Percentiles rank a stretch among this genome's conserved stretches.
Conservation (phyloP, 1,139 yeast species). For the Suhomyces guaymorum region DNA sequence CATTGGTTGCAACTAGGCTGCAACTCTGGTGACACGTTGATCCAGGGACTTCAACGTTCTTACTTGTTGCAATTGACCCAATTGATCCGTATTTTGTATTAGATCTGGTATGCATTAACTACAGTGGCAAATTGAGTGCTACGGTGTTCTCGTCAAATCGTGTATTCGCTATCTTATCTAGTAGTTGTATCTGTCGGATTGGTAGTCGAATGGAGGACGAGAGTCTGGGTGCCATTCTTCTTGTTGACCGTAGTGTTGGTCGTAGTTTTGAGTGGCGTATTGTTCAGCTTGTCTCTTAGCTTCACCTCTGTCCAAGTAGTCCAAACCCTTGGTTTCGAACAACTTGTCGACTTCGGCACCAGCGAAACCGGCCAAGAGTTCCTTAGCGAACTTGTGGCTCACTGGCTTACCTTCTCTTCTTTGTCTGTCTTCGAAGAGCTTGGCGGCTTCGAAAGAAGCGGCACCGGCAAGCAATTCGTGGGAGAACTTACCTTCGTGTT, state of each 20-base stretch:
- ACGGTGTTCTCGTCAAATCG: not conserved
- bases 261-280: conserved; percentile 26
- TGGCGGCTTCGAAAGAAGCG: conserved; percentile 36
- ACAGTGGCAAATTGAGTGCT: no score
- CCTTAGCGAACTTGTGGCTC: conserved; percentile 33
- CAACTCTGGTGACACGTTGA: no score
- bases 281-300: conserved; percentile 29
- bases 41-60: no score
- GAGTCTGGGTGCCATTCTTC: conserved; percentile 32
- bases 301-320: conserved; percentile 31
- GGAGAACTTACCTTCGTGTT: conserved; percentile 34
- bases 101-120: no score
- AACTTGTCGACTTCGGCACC: conserved; percentile 39
- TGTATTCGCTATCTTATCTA: conserved; percentile 4
- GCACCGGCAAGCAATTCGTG: conserved; percentile 39
- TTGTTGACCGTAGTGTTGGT: conserved; percentile 30
- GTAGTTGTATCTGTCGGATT: conserved; percentile 21
- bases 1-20: not conserved
- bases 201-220: conserved; percentile 31
- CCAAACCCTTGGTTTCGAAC: conserved; percentile 37
- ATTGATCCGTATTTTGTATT: no score
- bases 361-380: conserved; percentile 31
- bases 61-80: no score
- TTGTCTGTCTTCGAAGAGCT: conserved; percentile 35
- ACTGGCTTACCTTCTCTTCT: conserved; percentile 37